Percentiles rank a stretch among this genome's conserved stretches.
Conservation (phyloP, 2,329 filamentous ascomycete genomes). For the Ophiostoma australiae region DNA sequence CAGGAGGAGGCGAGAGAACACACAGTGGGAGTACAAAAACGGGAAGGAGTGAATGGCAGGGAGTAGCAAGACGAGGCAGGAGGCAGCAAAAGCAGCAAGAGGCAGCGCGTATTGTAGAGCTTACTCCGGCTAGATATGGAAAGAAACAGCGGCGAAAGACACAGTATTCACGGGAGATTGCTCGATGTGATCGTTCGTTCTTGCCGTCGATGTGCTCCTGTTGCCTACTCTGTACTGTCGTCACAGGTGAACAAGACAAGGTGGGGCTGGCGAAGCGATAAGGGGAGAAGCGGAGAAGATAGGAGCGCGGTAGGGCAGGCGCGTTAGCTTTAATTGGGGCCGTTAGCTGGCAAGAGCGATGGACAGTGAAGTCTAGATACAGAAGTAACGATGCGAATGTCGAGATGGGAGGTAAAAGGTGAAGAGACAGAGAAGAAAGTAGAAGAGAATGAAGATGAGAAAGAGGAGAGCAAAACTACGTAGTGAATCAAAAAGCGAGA, state of each 20-base stretch:
- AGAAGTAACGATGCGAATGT: background rate
- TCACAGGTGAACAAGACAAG: constrained; percentile 7
- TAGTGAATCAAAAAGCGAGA: constrained; percentile 3
- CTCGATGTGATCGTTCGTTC: background rate
- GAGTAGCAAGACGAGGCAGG: background rate
- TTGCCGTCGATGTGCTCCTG: constrained; percentile 18
- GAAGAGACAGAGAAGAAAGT: background rate
- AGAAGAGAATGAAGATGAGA: background rate
- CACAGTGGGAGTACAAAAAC: constrained; percentile 2
- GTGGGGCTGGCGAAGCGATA: constrained; percentile 14
- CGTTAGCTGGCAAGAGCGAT: background rate
- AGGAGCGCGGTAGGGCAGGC: constrained; percentile 1
- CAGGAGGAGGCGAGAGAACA: constrained; percentile 9
- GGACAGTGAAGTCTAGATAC: background rate
- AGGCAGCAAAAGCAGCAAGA: background rate
- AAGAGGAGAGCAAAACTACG: background rate
- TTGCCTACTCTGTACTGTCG: background rate
- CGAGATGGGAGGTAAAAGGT: background rate
- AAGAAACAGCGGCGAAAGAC: constrained; percentile 12
- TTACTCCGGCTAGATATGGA: constrained; percentile 5
- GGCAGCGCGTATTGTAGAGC: constrained; percentile 10
- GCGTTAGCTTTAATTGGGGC: background rate
- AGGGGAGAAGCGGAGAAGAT: constrained; percentile 15
- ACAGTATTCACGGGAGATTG: background rate
- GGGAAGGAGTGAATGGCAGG: constrained; percentile 10